Percentiles rank a stretch among this genome's conserved stretches.
Conservation (phyloP, 2,329 filamentous ascomycete genomes). For the Berkeleyomyces rouxiae region DNA sequence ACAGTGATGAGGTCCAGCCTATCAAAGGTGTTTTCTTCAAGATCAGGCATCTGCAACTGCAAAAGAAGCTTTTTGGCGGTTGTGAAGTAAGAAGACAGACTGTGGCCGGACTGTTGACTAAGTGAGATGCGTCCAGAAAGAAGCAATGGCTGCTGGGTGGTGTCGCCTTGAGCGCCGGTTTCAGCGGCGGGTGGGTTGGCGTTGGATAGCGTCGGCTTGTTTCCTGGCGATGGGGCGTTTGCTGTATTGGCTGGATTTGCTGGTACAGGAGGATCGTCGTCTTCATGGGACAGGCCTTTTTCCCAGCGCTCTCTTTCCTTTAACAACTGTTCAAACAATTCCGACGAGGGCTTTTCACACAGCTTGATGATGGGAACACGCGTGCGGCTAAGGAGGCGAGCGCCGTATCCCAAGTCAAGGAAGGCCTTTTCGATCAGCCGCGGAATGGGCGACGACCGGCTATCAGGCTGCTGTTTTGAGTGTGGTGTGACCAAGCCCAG, state of each 20-base stretch:
- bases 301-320: slow-evolving; percentile 60
- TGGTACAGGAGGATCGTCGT: not conserved
- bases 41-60: slow-evolving; percentile 5
- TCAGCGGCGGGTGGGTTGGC: not conserved
- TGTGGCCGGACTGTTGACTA: slow-evolving; percentile 7
- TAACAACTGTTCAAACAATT: slow-evolving; percentile 42
- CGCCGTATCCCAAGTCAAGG: slow-evolving; percentile 55
- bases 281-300: slow-evolving; percentile 24
- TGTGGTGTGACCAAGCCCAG: slow-evolving; percentile 55
- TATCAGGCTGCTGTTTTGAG: slow-evolving; percentile 37
- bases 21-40: slow-evolving; percentile 1
- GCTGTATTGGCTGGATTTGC: not conserved
- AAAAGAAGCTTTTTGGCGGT: slow-evolving; percentile 9
- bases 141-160: not conserved
- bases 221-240: not conserved
- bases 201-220: not conserved
- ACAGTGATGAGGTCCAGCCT: not conserved
- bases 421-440: slow-evolving; percentile 60
- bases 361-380: slow-evolving; percentile 79
- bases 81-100: slow-evolving; percentile 11
- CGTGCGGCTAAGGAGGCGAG: slow-evolving; percentile 59
- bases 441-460: slow-evolving; percentile 46
- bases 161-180: not conserved
- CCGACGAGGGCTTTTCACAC: slow-evolving; percentile 50
- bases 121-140: slow-evolving; percentile 6